Base-by-base conservation (phyloP, 2,329 filamentous ascomycete genomes). In the Davidsoniella neocaledoniae region DNA sequence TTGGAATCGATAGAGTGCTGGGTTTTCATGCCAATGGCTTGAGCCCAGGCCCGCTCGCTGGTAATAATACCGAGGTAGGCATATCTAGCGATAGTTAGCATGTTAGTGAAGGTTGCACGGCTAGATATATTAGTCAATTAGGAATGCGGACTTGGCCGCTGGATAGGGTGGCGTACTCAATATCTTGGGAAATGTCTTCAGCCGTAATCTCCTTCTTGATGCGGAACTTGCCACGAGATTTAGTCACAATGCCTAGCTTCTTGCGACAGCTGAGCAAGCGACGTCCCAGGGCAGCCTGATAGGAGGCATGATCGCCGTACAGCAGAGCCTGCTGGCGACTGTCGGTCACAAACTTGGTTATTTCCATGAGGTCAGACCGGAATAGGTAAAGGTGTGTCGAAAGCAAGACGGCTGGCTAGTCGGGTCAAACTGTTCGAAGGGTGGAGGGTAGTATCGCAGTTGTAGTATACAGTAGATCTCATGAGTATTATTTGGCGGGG, bases 11-110 rank as follows among this genome's bases (percentile, higher is more conserved):
- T 75, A 38, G 84, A 77, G 62, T 93, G 86, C 17, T 77, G 70
- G 3, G 86, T 76, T 66, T 94, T 95, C 74, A 95, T 86, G 61
- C 83, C 79, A 87, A 96, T 93, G 52, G 88, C 90, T 64, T 94
- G 82, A 37, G 91, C 90, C 86, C 87, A 96, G 47, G 88, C 86
- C 55, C 91, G 77, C 68, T 98, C 91, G 54, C 88, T 80, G 38
- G 79, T 84, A 59, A 95, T 77, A 51, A 98, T 73, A 29, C 90
- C 71, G n/a, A 95, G 71, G 56, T 83, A 73, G 45, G 81, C 76
- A 65, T 80, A 85, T 64, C 86, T 93, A 57, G 36, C 43, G 14
- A 53, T 56, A 52, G 44, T 26, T 21, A 37, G 23, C 25, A 2
- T 29, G 19, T 39, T 23, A 26, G 26, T 33, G 21, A 23, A 41